Base-by-base conservation (phyloP, 345 rosid genomes). In the Populus deltoides region DNA sequence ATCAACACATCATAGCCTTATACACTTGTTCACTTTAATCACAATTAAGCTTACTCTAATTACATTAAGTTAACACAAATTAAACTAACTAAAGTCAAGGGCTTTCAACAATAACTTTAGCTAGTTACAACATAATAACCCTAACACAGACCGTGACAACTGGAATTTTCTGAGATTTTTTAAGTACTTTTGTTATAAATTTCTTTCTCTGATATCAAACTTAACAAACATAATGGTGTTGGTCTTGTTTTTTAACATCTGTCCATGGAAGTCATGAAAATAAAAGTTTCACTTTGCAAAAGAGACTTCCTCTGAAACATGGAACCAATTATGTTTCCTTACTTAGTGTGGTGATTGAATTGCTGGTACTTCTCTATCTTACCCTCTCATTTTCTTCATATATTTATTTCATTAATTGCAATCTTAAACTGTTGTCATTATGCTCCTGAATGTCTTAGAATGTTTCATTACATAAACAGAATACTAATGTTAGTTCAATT, bases 311-410 rank as follows among this genome's bases (percentile, higher is more conserved):
- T 82, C 71, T 92, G 63, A 79, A 35, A 6, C 78, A 76, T 72
- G 94, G 91, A 80, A 85, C 82, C 77, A 90, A 89, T 81, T 35
- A 83, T 62, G 71, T 90, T 78, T 85, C 93, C 76, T 82, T 92
- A 70, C 92, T 92, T 27, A 87, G 94, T 43, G 93, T 83, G 41
- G 87, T 86, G 89, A 90, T 82, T 59, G 94, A 93, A 62, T 85
- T 89, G 81, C 94, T 91, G 89, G 93, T 90, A 86, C 68, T 73
- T 70, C 49, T 75, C 27, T 27, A 35, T 39, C 53, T 12, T 13
- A 57, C 27, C 20, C 27, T 43, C 16, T 9, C 47, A 43, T 43
- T 39, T 39, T 35, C 49, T 38, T 22, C 71, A 16, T 15, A 5
- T 18, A 22, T 8, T 29, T 0, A 3, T n/a, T 62, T 18, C 4